Evolutionary conservation across 768 basidiomycete genomes (phyloP).

Genomic region (Amanita subjunquillea): DNA sequence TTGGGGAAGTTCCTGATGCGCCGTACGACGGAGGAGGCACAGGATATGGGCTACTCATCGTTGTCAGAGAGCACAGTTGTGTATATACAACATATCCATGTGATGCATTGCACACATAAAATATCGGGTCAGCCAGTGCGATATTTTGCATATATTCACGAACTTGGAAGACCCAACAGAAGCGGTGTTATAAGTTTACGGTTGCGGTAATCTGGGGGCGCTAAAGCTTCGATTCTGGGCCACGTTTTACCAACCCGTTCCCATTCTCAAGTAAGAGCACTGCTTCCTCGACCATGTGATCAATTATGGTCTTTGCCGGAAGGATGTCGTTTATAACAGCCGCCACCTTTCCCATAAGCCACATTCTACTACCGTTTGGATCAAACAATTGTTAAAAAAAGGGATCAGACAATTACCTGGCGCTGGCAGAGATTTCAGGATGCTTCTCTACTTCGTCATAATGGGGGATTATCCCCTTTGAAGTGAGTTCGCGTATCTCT

Average conservation of each 20-base stretch:
- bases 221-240: conserved; percentile 41
- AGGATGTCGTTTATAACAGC: conserved; percentile 64
- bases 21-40: too few species aligned
- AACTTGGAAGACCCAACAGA: not conserved
- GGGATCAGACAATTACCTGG: conserved; percentile 19
- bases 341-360: conserved; percentile 81
- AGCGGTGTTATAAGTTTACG: not conserved
- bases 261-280: conserved; percentile 24
- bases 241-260: conserved; percentile 24
- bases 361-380: conserved; percentile 23
- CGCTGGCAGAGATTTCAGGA: conserved; percentile 66
- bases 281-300: conserved; percentile 53
- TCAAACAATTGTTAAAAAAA: not conserved
- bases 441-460: conserved; percentile 64
- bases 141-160: too few species aligned
- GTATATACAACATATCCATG: too few species aligned
- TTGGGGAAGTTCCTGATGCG: too few species aligned
- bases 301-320: conserved; percentile 77
- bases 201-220: not conserved
- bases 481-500: conserved; percentile 78
- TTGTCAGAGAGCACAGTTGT: too few species aligned
- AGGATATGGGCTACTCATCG: too few species aligned
- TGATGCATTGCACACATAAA: too few species aligned
- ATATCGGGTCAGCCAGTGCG: too few species aligned
- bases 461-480: conserved; percentile 75